phyloP scores from a whole-genome alignment of 1,139 yeast genomes.

The Candida sanyaensis region DNA sequence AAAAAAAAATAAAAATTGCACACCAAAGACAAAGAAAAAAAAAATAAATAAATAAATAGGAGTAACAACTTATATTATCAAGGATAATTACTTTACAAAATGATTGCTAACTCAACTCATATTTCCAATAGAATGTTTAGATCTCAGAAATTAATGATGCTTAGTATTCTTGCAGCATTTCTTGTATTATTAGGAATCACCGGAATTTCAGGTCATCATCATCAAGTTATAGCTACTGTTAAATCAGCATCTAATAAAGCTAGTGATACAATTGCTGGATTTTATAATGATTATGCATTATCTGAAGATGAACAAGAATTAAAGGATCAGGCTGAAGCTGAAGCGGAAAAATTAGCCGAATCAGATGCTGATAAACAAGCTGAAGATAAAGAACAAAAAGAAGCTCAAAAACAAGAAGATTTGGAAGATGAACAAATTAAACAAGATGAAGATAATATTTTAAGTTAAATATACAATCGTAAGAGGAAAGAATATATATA shows the following conservation, averaged over 20 bases:
- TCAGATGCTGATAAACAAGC: slow-evolving; percentile 4
- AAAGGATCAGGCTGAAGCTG: slow-evolving; percentile 14
- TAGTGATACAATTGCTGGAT: slow-evolving; percentile 16
- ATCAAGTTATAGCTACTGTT: slow-evolving; percentile 16
- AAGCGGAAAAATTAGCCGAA: slow-evolving; percentile 11
- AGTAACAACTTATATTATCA: no score
- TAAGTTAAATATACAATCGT: no score
- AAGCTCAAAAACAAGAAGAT: slow-evolving; percentile 9
- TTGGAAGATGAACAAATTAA: slow-evolving; percentile 3
- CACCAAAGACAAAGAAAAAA: no score
- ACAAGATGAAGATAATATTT: not conserved
- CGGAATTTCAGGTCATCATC: slow-evolving; percentile 24
- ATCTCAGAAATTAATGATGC: slow-evolving; percentile 27
- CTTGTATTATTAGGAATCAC: slow-evolving; percentile 25
- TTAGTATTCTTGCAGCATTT: slow-evolving; percentile 23
- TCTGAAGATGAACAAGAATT: slow-evolving; percentile 12
- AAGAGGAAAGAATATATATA: no score
- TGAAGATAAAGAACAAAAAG: slow-evolving; percentile 6
- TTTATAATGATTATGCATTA: slow-evolving; percentile 10
- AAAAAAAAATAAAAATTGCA: no score
- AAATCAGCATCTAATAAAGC: slow-evolving; percentile 17
- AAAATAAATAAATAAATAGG: no score
- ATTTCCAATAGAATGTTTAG: slow-evolving; percentile 32
- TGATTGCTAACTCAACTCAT: slow-evolving; percentile 32
- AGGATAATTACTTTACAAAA: slow-evolving; percentile 1